Conservation (phyloP, 441 rosid species). For the Macaranga tanarius region DNA sequence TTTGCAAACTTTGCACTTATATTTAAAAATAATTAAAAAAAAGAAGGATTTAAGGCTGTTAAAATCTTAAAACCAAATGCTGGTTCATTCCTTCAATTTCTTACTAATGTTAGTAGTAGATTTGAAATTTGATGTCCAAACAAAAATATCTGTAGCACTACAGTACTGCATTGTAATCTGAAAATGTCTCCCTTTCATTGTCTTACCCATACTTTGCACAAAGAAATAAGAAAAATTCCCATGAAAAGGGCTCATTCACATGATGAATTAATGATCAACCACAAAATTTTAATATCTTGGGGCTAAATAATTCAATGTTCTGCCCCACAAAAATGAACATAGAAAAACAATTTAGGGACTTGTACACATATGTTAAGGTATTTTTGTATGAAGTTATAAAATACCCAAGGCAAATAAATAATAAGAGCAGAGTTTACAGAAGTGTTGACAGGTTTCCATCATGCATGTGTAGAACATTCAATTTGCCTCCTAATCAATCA, state of each 20-base stretch:
- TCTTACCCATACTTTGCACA: slow-evolving; percentile 11
- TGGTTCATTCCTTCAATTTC: too few relatives aligned
- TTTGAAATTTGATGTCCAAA: too few relatives aligned
- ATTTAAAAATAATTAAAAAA: too few relatives aligned
- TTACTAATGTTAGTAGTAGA: too few relatives aligned
- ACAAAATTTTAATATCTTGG: neutral
- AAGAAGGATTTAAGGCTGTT: too few relatives aligned
- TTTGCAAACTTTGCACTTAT: too few relatives aligned
- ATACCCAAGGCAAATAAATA: neutral
- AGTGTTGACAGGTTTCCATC: slow-evolving; percentile 13
- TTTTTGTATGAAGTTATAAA: neutral
- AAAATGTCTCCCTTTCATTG: slow-evolving; percentile 11
- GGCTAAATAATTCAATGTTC: neutral
- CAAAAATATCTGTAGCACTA: too few relatives aligned
- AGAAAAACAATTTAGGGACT: slow-evolving; percentile 8
- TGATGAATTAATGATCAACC: slow-evolving; percentile 10
- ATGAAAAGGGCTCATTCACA: slow-evolving; percentile 18
- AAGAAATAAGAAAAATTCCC: slow-evolving; percentile 9
- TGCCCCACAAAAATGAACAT: neutral
- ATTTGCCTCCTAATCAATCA: slow-evolving; percentile 1
- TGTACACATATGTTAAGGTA: neutral
- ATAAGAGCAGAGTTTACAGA: neutral
- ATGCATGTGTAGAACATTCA: slow-evolving; percentile 19
- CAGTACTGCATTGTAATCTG: neutral
- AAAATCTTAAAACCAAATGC: too few relatives aligned